Percentiles rank a stretch among this genome's conserved stretches.
Evolutionary conservation across 176 grass and related monocot species (phyloP).

Genomic region (Carex myosuroides): DNA sequence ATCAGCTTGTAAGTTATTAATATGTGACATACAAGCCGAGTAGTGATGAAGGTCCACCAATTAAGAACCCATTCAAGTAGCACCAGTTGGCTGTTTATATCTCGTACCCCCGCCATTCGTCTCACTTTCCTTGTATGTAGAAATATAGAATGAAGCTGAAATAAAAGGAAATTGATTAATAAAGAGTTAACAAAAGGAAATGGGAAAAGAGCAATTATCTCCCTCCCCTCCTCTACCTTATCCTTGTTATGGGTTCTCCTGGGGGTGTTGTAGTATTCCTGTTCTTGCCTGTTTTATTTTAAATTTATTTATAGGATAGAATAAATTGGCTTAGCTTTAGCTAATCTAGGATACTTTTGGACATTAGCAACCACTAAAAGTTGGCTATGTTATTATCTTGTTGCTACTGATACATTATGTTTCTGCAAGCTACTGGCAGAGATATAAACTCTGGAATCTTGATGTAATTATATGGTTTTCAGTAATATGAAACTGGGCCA

Average conservation of each 20-base stretch:
- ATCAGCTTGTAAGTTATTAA: conserved; percentile 79
- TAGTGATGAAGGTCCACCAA: conserved; percentile 59
- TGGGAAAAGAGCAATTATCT: not conserved
- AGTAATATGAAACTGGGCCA: too few species aligned
- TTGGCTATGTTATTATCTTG: too few species aligned
- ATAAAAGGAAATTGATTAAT: conserved; percentile 25
- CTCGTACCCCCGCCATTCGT: conserved; percentile 63
- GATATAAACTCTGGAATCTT: too few species aligned
- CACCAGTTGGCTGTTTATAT: conserved; percentile 49
- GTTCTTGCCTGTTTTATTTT: not conserved
- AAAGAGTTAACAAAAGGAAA: not conserved
- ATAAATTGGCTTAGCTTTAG: too few species aligned
- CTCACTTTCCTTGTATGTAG: conserved; percentile 81
- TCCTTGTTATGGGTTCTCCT: not conserved
- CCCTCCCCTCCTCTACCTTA: not conserved
- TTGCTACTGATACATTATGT: too few species aligned
- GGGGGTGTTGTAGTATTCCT: not conserved
- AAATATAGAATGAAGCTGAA: conserved; percentile 88
- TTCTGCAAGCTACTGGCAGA: too few species aligned
- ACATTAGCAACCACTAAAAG: too few species aligned
- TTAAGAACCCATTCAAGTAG: conserved; percentile 87
- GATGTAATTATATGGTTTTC: too few species aligned
- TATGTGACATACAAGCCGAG: conserved; percentile 62
- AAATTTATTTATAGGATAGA: not conserved
- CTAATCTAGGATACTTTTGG: too few species aligned